phyloP scores from a whole-genome alignment of 139 green algal species.

The Mychonastes homosphaera region DNA sequence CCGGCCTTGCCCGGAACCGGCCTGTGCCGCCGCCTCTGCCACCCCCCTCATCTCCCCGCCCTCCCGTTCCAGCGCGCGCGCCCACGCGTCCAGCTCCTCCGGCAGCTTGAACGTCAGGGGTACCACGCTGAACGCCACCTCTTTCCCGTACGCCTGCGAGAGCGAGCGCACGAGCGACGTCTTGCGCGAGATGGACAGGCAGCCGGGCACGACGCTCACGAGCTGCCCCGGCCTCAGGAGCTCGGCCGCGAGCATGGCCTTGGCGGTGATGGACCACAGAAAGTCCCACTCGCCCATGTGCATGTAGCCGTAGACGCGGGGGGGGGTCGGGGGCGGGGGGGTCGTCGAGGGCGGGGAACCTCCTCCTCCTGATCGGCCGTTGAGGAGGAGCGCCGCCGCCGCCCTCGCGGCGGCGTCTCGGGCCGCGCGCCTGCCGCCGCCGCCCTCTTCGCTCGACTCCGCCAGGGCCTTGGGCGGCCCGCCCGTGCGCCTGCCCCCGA shows the following conservation, averaged over 20 bases:
- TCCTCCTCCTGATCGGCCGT: background rate
- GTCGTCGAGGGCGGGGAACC: too few species aligned
- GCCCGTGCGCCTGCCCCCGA: conserved; percentile 14
- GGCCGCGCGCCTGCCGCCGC: too few species aligned
- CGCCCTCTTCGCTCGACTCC: too few species aligned
- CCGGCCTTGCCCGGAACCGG: background rate
- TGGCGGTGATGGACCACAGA: conserved; percentile 44
- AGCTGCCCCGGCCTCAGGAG: conserved; percentile 30
- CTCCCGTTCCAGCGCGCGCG: conserved; percentile 3
- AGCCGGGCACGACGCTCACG: conserved; percentile 41
- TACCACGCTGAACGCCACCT: conserved; percentile 28
- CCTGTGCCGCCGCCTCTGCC: background rate
- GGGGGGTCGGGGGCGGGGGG: conserved; percentile 30
- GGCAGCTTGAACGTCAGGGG: conserved; percentile 43
- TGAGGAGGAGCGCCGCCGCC: too few species aligned
- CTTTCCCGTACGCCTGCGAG: conserved; percentile 27
- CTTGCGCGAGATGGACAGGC: conserved; percentile 42
- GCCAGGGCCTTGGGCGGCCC: too few species aligned
- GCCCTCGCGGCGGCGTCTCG: too few species aligned
- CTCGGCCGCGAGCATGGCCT: conserved; percentile 45
- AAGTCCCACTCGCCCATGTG: conserved; percentile 51
- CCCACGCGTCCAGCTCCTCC: conserved; percentile 42
- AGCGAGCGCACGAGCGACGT: conserved; percentile 36
- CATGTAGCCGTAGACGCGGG: conserved; percentile 44
- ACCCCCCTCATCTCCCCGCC: background rate